phyloP scores from a whole-genome alignment of 805 yeast species.

The Metschnikowia similis region DNA sequence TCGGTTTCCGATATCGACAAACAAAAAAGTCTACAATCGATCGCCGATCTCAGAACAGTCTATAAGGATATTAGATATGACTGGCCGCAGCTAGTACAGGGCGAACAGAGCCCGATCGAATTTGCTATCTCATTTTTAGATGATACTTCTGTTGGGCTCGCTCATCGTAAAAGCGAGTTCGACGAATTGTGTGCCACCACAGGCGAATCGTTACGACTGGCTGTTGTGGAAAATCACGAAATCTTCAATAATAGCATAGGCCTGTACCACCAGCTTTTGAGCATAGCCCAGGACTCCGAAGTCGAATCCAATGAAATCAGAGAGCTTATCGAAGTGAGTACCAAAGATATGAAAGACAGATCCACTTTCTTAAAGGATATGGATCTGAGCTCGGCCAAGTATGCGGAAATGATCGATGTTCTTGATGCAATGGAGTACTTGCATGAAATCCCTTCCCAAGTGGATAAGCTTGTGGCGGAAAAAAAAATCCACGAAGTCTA shows the following conservation, averaged over 20 bases:
- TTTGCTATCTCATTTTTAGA: conserved; percentile 79
- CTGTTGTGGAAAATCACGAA: conserved; percentile 79
- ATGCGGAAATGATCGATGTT: conserved; percentile 66
- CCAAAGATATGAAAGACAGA: conserved; percentile 48
- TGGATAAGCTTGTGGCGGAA: conserved; percentile 66
- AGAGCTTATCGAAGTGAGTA: conserved; percentile 45
- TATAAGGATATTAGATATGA: conserved; percentile 37
- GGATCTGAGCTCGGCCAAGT: conserved; percentile 56
- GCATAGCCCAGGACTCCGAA: conserved; percentile 63
- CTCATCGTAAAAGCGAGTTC: conserved; percentile 68
- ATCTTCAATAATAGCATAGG: conserved; percentile 84
- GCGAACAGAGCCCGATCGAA: conserved; percentile 73
- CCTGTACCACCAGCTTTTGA: conserved; percentile 68
- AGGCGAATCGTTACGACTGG: conserved; percentile 53
- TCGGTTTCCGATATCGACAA: conserved; percentile 17
- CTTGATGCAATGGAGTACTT: conserved; percentile 64
- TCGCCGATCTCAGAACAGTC: conserved; percentile 33
- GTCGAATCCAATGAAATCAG: conserved; percentile 47
- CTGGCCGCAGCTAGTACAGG: conserved; percentile 40
- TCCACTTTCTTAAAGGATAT: conserved; percentile 59
- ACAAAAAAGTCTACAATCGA: conserved; percentile 14
- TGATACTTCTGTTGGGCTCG: conserved; percentile 86
- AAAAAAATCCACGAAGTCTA: conserved; percentile 68
- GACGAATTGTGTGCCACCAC: conserved; percentile 54
- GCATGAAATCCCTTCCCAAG: conserved; percentile 51